Percentiles rank a stretch among this genome's conserved stretches.
These are phyloP conservation scores for Fistulifera pelliculosa DNA, from an alignment of 108 stramenopile species.

Conservation along the genomic window DNA sequence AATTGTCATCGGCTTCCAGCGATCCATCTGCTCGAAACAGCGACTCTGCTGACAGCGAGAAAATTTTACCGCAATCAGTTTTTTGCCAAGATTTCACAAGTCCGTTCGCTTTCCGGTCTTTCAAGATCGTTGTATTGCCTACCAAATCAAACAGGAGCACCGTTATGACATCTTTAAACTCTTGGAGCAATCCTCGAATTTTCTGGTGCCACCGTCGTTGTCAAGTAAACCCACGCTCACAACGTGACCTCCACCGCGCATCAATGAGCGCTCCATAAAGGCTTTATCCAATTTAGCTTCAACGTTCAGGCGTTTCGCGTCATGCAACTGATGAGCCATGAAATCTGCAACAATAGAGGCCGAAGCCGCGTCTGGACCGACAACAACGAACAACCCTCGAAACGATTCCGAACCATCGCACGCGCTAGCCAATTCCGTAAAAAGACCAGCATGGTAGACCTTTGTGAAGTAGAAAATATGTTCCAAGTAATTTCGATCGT, in stretches of 20 bases:
- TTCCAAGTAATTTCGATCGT: constrained; percentile 27
- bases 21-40: not conserved
- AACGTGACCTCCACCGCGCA: no score
- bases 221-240: not conserved
- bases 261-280: no score
- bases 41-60: constrained; percentile 5
- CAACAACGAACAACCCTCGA: constrained; percentile 32
- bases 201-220: not conserved
- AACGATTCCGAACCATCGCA: constrained; percentile 7
- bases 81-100: constrained; percentile 20
- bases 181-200: not conserved
- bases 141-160: not conserved
- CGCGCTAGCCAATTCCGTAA: no score
- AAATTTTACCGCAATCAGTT: constrained; percentile 3
- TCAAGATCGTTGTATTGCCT: not conserved
- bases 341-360: constrained; percentile 21
- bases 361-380: constrained; percentile 22
- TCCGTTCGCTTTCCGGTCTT: not conserved
- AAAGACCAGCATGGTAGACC: constrained; percentile 22
- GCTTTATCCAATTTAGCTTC: not conserved
- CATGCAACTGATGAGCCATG: constrained; percentile 23
- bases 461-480: constrained; percentile 41
- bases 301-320: not conserved
- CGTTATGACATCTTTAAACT: not conserved
- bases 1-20: not conserved